These are phyloP conservation scores for Podospora fimiseda DNA, from an alignment of 495 filamentous ascomycete genomes.

Conservation along the genomic window DNA sequence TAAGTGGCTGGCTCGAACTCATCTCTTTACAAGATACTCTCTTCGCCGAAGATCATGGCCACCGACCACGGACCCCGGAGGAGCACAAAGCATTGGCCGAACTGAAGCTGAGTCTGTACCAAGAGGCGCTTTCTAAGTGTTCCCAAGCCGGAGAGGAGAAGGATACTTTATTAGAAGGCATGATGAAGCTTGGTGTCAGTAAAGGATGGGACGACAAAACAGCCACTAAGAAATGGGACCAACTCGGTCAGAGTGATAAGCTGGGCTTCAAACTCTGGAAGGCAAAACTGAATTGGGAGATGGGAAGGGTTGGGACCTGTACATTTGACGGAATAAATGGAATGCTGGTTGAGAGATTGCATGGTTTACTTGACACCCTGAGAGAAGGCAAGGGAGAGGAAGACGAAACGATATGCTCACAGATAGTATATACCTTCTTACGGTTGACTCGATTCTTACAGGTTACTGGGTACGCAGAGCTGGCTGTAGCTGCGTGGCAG, in stretches of 20 bases:
- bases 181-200: constrained; percentile 62
- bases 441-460: constrained; percentile 64
- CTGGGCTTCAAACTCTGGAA: constrained; percentile 56
- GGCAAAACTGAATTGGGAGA: constrained; percentile 66
- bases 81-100: constrained; percentile 65
- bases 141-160: constrained; percentile 26
- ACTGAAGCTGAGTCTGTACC: constrained; percentile 73
- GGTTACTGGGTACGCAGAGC: constrained; percentile 76
- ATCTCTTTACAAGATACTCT: constrained; percentile 68
- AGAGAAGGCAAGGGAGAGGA: constrained; percentile 15
- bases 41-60: constrained; percentile 38
- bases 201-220: constrained; percentile 63
- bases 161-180: constrained; percentile 56
- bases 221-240: constrained; percentile 58
- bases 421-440: constrained; percentile 67
- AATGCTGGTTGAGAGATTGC: constrained; percentile 52
- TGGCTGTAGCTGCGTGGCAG: constrained; percentile 77
- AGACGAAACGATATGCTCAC: constrained; percentile 29
- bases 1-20: constrained; percentile 67
- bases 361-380: constrained; percentile 36
- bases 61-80: constrained; percentile 36
- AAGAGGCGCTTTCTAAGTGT: constrained; percentile 62
- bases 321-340: constrained; percentile 57
- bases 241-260: constrained; percentile 29
- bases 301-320: constrained; percentile 62